Conservation (phyloP, 441 rosid species). For the Biscutella laevigata region DNA sequence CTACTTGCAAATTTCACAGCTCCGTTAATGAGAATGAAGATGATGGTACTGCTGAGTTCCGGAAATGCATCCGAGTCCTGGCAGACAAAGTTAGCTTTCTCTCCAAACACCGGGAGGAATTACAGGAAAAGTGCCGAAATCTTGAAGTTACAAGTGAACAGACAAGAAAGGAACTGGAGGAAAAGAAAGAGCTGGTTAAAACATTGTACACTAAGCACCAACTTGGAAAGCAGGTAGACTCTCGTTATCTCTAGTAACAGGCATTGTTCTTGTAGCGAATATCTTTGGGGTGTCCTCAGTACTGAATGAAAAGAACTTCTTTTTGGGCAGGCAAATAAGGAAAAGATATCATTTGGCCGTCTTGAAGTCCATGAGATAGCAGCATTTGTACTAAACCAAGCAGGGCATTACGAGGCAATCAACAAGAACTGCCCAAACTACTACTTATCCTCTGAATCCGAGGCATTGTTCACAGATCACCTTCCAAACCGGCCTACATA, state of each 20-base stretch:
- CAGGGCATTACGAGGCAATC: conserved; percentile 85
- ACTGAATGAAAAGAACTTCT: conserved; percentile 9
- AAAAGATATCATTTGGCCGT: conserved; percentile 75
- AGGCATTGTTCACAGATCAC: conserved; percentile 81
- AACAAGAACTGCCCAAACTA: conserved; percentile 63
- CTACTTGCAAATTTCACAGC: conserved; percentile 38
- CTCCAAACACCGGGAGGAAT: conserved; percentile 65
- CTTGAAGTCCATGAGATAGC: conserved; percentile 89
- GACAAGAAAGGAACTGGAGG: conserved; percentile 70
- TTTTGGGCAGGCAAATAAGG: conserved; percentile 72
- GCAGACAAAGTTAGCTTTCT: conserved; percentile 75
- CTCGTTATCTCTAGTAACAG: background rate
- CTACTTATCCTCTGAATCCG: conserved; percentile 85
- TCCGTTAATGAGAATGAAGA: conserved; percentile 64
- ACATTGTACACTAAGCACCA: conserved; percentile 75
- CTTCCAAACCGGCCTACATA: conserved; percentile 69
- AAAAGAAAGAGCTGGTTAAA: conserved; percentile 63
- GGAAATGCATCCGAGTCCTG: conserved; percentile 62
- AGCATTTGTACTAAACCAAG: conserved; percentile 74
- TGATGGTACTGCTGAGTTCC: conserved; percentile 58
- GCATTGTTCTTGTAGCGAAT: background rate
- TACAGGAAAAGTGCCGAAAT: conserved; percentile 60
- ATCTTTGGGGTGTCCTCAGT: background rate
- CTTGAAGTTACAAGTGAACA: conserved; percentile 66
- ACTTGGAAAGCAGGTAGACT: conserved; percentile 88